Base-by-base conservation (phyloP, 2,329 filamentous ascomycete species). In the Orbilia javanica region DNA sequence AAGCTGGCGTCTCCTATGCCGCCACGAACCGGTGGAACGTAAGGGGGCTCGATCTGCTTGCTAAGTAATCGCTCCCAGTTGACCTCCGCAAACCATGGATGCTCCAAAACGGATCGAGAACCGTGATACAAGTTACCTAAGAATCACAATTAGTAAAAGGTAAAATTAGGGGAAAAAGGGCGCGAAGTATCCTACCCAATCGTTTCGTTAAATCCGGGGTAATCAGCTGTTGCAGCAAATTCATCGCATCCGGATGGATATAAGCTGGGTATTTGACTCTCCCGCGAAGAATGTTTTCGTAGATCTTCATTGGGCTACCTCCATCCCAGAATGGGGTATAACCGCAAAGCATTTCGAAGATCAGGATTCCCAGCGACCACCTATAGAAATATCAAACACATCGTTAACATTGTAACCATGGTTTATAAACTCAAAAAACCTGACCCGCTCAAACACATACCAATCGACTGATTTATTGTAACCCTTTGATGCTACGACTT, bases 401-500 rank as follows among this genome's bases (percentile, higher is more conserved):
- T 31, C 42, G 34, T 74, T 57, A 79, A 64, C 22, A 39, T 60
- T 25, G 36, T 15, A 60, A 42, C 15, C 67, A 73, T 80, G 68
- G 42, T 62, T 4, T 1, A 50, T 3, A n/a, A 29, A 31, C n/a
- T n/a, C n/a, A 52, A 29, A 29, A 42, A 25, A 63, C 25, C 18
- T 50, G 20, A 1, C 22, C 11, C 50, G 44, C 72, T n/a, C n/a
- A n/a, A n/a, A n/a, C 53, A 86, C 92, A 86, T 86, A 97, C 96
- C 96, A 99, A 84, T 99, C 96, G 18, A 99, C 96, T 46, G 95
- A 97, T 85, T 98, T 99, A 87, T 99, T 99, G 87, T 99, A 99
- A 66, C 96, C 96, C 86, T 98, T 98, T 84, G 95, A 97, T 77
- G 94, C 94, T n/a, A 99, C 96, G 13, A 99, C 96, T 85, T 99